phyloP scores from a whole-genome alignment of 768 basidiomycete species.

The Hortiboletus campestris region DNA sequence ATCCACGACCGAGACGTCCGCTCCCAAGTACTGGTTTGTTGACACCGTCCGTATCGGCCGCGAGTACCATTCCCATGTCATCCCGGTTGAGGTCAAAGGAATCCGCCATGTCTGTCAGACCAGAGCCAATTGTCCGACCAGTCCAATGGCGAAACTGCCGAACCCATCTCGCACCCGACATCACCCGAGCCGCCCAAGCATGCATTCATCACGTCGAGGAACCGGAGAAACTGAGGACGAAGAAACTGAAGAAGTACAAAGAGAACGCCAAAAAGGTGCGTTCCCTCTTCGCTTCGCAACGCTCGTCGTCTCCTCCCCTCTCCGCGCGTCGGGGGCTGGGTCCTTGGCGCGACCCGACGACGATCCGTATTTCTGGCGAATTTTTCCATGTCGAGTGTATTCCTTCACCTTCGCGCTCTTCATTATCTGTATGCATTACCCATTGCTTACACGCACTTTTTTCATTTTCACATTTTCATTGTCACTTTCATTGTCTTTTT shows the following conservation, averaged over 20 bases:
- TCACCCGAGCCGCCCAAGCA: constrained; percentile 33
- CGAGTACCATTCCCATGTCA: constrained; percentile 43
- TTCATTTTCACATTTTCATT: constrained; percentile 6
- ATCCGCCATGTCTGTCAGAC: constrained; percentile 66
- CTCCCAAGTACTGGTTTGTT: constrained; percentile 49
- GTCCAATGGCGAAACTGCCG: constrained; percentile 52
- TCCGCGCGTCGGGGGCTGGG: constrained; percentile 21
- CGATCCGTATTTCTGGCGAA: constrained; percentile 13
- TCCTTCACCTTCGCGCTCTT: constrained; percentile 9
- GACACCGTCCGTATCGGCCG: constrained; percentile 61
- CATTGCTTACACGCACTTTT: constrained; percentile 23
- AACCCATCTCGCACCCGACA: constrained; percentile 23
- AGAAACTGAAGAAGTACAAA: constrained; percentile 84
- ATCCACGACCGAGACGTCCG: constrained; percentile 37
- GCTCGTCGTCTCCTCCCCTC: constrained; percentile 34
- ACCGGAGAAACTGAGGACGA: constrained; percentile 63
- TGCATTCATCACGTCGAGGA: constrained; percentile 35
- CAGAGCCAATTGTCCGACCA: constrained; percentile 72
- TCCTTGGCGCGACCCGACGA: constrained; percentile 16
- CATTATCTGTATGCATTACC: constrained; percentile 32
- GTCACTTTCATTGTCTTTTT: not conserved
- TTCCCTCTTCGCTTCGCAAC: constrained; percentile 76
- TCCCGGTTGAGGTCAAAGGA: constrained; percentile 81
- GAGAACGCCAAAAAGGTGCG: constrained; percentile 84
- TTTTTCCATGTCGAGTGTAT: constrained; percentile 22